Base-by-base conservation (phyloP, 768 basidiomycete species). In the Lactarius trivialis region DNA sequence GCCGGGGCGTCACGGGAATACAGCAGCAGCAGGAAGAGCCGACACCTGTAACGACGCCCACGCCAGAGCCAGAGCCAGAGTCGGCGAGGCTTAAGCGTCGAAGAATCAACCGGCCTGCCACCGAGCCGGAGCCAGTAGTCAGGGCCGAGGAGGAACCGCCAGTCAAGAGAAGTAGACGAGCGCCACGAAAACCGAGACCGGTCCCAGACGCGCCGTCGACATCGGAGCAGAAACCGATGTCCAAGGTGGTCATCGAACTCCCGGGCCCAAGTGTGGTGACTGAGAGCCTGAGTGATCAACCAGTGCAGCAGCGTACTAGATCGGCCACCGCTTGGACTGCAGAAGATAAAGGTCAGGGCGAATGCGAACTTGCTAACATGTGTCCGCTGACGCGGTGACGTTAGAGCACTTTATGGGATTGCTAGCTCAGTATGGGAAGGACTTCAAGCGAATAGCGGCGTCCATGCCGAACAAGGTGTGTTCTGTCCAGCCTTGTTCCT, bases 381-480 rank as follows among this genome's bases (percentile, higher is more conserved):
- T 48, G 63, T 71, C 57, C 67, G 60, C 57, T 56, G 43, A 57
- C 17, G 37, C n/a, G 21, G 55, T 41, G 21, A 33, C 30, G 34
- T 62, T 51, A 83, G 82, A 70, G 51, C 67, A 80, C 51, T 85
- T 89, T 68, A 67, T 84, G 52, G 71, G 76, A 17, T 76, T 90
- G 41, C 75, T 89, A 19, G 74, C 76, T n/a, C 76, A 82, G 61
- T 78, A 88, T 70, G 88, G 87, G 37, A 79, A 81, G 58, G 81
- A 91, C 68, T 85, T 85, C 68, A 81, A 83, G 67, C 79, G 81
- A n/a, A 85, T 91, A 55, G 83, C 88, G 1, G 78, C 84, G 3
- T 80, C 80, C 5, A 80, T 91, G 78, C 83, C 82, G 7, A 81
- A 80, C 71, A 85, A 85, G 78, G 83, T 81, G 65, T 51, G 72